Evolutionary conservation across 306 rosid genomes (phyloP).

Genomic region (Cicer arietinum): DNA sequence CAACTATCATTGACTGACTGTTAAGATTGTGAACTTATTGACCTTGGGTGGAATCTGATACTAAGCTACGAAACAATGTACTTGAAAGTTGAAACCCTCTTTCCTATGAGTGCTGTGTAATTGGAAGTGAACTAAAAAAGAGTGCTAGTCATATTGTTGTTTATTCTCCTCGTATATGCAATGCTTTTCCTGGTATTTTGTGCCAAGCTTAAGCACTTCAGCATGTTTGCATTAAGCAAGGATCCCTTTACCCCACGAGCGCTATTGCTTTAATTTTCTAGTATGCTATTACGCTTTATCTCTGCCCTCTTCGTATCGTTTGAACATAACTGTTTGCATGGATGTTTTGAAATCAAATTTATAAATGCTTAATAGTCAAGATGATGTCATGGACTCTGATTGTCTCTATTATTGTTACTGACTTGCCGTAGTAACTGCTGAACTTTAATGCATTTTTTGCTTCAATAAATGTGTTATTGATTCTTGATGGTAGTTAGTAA

Average conservation of each 20-base stretch:
- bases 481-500: background rate
- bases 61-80: background rate
- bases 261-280: background rate
- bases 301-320: background rate
- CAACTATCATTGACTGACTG: conserved; percentile 18
- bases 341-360: conserved; percentile 11
- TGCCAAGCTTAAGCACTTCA: background rate
- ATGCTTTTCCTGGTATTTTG: background rate
- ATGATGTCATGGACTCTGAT: background rate
- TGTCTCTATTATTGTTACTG: background rate
- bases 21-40: background rate
- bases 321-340: conserved; percentile 1
- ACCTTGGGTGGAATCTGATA: background rate
- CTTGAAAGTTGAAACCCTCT: conserved; percentile 31
- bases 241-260: background rate
- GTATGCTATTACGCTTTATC: background rate
- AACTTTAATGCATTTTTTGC: background rate
- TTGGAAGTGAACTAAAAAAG: conserved; percentile 1
- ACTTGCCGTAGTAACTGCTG: background rate
- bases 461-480: background rate
- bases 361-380: background rate
- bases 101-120: background rate
- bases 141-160: background rate
- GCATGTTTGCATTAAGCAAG: conserved; percentile 13
- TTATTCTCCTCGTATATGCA: background rate